Conservation (phyloP, 768 basidiomycete species). For the Boletus insuetus region DNA sequence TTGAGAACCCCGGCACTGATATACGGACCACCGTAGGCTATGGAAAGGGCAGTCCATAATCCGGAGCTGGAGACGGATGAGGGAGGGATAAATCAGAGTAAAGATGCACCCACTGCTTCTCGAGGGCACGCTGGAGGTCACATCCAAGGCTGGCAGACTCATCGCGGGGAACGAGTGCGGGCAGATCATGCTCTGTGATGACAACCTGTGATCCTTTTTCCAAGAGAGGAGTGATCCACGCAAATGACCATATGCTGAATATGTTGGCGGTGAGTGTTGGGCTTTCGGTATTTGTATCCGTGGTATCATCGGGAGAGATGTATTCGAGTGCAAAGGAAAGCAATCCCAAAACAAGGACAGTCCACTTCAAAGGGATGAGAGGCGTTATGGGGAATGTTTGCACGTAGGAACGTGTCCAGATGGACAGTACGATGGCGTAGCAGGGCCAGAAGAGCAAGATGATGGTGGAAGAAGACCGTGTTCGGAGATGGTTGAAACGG, state of each 20-base stretch:
- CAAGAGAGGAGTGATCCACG: slow-evolving; percentile 84
- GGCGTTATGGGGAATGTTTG: slow-evolving; percentile 30
- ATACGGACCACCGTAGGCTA: slow-evolving; percentile 80
- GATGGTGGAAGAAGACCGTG: slow-evolving; percentile 65
- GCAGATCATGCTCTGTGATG: slow-evolving; percentile 86
- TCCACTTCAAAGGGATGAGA: slow-evolving; percentile 45
- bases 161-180: slow-evolving; percentile 64
- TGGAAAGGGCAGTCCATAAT: slow-evolving; percentile 70
- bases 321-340: slow-evolving; percentile 65
- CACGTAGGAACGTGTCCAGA: slow-evolving; percentile 64
- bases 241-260: slow-evolving; percentile 80
- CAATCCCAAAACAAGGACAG: slow-evolving; percentile 44
- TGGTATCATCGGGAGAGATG: slow-evolving; percentile 57
- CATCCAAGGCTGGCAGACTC: slow-evolving; percentile 66
- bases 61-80: slow-evolving; percentile 41
- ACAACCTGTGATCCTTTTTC: slow-evolving; percentile 59
- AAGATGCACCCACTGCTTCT: slow-evolving; percentile 54
- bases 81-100: not conserved
- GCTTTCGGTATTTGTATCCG: slow-evolving; percentile 50
- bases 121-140: slow-evolving; percentile 57
- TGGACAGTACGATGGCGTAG: slow-evolving; percentile 46
- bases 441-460: slow-evolving; percentile 83
- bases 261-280: slow-evolving; percentile 77
- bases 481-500: slow-evolving; percentile 66
- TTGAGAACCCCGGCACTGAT: slow-evolving; percentile 62